phyloP scores from a whole-genome alignment of 257 asterid species.

The Capsicum chinense region DNA sequence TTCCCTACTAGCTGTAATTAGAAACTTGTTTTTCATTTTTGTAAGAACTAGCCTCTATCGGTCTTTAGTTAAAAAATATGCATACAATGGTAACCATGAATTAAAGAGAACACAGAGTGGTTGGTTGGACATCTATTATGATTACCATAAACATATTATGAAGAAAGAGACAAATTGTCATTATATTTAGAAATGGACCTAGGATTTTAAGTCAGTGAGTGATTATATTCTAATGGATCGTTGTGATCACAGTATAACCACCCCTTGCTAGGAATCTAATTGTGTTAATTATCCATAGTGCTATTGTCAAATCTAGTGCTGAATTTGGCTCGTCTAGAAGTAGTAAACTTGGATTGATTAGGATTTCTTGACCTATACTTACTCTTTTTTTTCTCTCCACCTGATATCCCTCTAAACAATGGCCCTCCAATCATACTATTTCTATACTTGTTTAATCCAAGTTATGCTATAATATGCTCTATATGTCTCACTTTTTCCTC shows the following conservation, averaged over 20 bases:
- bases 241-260: constrained; percentile 86
- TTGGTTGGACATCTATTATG: too few relatives aligned
- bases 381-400: constrained; percentile 98
- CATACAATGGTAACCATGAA: too few relatives aligned
- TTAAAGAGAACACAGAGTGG: too few relatives aligned
- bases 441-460: constrained; percentile 63
- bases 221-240: constrained; percentile 98
- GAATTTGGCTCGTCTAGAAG: constrained; percentile 96
- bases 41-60: not conserved
- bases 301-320: constrained; percentile 93
- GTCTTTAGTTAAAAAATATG: too few relatives aligned
- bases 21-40: not conserved
- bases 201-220: too few relatives aligned
- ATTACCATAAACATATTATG: too few relatives aligned
- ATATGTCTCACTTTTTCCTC: constrained; percentile 70
- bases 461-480: constrained; percentile 73
- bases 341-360: constrained; percentile 84
- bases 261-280: constrained; percentile 76
- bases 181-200: too few relatives aligned
- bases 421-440: constrained; percentile 92
- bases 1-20: not conserved
- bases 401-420: constrained; percentile 84
- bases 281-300: constrained; percentile 74
- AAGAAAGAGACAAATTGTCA: too few relatives aligned
- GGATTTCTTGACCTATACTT: constrained; percentile 97